These are phyloP conservation scores for Alternaria arborescens DNA, from an alignment of 2,329 filamentous ascomycete genomes.

Conservation along the genomic window DNA sequence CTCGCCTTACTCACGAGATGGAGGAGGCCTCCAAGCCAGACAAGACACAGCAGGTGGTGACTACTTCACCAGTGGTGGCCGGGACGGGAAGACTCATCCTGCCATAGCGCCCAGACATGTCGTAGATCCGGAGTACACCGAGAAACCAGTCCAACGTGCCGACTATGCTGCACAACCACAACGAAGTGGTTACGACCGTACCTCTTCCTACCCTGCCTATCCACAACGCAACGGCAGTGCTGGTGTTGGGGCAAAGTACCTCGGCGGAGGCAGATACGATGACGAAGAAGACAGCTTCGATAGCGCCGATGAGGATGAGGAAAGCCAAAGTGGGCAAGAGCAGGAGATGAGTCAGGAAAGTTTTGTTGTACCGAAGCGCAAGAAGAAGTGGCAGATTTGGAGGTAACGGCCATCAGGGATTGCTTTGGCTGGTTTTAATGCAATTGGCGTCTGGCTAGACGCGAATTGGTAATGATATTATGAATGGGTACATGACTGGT, in stretches of 20 bases:
- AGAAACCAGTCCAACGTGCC: slow-evolving; percentile 22
- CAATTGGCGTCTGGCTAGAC: background rate
- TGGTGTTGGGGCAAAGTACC: slow-evolving; percentile 42
- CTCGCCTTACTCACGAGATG: slow-evolving; percentile 42
- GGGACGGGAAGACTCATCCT: slow-evolving; percentile 23
- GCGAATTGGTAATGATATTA: slow-evolving; percentile 12
- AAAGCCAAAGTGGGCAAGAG: slow-evolving; percentile 40
- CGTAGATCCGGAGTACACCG: slow-evolving; percentile 18
- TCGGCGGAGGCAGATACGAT: slow-evolving; percentile 42
- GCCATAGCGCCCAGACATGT: slow-evolving; percentile 13
- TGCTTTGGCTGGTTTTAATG: slow-evolving; percentile 2
- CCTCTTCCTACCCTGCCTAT: slow-evolving; percentile 31
- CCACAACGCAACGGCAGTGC: slow-evolving; percentile 32
- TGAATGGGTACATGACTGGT: slow-evolving; percentile 4
- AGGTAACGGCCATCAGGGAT: slow-evolving; percentile 12
- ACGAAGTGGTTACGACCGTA: slow-evolving; percentile 33
- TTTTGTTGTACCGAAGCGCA: slow-evolving; percentile 50
- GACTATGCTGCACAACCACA: slow-evolving; percentile 31
- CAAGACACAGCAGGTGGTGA: slow-evolving; percentile 39
- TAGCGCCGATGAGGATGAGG: slow-evolving; percentile 32
- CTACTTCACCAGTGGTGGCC: slow-evolving; percentile 40
- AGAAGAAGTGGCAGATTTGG: slow-evolving; percentile 53
- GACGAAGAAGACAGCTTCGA: slow-evolving; percentile 42
- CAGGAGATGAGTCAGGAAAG: slow-evolving; percentile 43
- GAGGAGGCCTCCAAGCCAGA: slow-evolving; percentile 38